These are phyloP conservation scores for Backusella sp. DNA, from an alignment of 192 early-diverging fungal genomes.

Conservation along the genomic window DNA sequence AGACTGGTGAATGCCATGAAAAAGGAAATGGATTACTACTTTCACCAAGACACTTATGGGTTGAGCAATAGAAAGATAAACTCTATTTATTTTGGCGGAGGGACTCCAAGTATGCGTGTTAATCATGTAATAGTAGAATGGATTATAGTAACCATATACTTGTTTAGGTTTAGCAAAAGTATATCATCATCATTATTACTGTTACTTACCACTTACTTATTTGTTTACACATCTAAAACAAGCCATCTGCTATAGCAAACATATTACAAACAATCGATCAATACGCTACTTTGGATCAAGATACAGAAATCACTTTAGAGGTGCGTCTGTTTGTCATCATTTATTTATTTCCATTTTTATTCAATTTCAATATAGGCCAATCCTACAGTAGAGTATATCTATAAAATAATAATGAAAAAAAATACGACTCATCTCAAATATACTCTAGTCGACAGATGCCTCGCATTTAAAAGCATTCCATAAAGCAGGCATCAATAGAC, in stretches of 20 bases:
- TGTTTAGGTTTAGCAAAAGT: slow-evolving; percentile 13
- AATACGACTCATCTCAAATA: neutral
- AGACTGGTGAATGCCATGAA: slow-evolving; percentile 40
- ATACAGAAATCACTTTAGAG: slow-evolving; percentile 54
- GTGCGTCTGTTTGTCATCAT: slow-evolving; percentile 15
- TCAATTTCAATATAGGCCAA: slow-evolving; percentile 40
- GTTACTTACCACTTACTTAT: neutral
- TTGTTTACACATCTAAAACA: neutral
- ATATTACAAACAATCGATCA: slow-evolving; percentile 37
- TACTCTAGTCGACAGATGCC: slow-evolving; percentile 22
- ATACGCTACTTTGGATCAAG: slow-evolving; percentile 21
- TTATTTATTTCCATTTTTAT: neutral
- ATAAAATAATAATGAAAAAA: too few species aligned
- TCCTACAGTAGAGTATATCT: slow-evolving; percentile 40
- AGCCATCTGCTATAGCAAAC: slow-evolving; percentile 43
- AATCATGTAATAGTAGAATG: neutral
- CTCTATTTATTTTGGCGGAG: slow-evolving; percentile 58
- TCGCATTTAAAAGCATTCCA: slow-evolving; percentile 31
- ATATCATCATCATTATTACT: neutral
- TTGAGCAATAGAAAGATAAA: slow-evolving; percentile 34
- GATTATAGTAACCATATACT: neutral
- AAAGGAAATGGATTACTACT: slow-evolving; percentile 38
- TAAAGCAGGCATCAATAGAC: slow-evolving; percentile 48
- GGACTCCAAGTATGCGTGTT: slow-evolving; percentile 47
- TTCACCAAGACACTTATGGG: slow-evolving; percentile 30